A percentile compares a stretch with the other conserved stretches of the same genome.
Evolutionary conservation across 768 basidiomycete species (phyloP).

Genomic region (Auriscalpium microsporum): DNA sequence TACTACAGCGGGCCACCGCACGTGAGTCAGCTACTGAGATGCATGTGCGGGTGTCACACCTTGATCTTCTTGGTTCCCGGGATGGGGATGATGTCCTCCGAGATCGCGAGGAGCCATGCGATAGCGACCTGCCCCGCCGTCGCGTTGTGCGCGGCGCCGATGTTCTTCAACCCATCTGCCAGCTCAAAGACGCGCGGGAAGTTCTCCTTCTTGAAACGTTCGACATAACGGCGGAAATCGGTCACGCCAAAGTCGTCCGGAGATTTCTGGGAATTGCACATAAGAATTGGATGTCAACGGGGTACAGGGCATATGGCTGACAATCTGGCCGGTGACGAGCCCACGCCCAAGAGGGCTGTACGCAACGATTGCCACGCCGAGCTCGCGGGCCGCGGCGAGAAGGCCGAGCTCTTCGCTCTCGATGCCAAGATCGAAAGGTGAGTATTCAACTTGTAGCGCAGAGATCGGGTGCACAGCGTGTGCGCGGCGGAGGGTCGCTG

Average conservation of each 20-base stretch:
- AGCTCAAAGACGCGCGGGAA: conserved; percentile 38
- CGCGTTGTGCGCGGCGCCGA: conserved; percentile 30
- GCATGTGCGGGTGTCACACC: conserved; percentile 11
- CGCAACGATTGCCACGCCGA: conserved; percentile 27
- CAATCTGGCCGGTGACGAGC: conserved; percentile 22
- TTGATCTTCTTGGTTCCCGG: conserved; percentile 37
- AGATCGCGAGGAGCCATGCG: conserved; percentile 42
- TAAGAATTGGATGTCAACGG: background rate
- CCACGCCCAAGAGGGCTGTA: conserved; percentile 29
- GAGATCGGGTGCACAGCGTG: conserved; percentile 25
- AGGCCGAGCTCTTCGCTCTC: conserved; percentile 20
- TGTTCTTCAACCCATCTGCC: conserved; percentile 26
- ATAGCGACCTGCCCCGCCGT: conserved; percentile 40
- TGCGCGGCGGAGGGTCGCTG: conserved; percentile 24
- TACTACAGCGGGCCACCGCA: background rate
- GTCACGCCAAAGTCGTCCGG: conserved; percentile 22
- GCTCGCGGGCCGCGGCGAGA: conserved; percentile 22
- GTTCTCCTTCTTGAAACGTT: conserved; percentile 33
- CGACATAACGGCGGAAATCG: conserved; percentile 23
- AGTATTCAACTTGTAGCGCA: conserved; percentile 26
- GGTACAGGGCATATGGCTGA: conserved; percentile 2
- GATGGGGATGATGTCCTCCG: conserved; percentile 36
- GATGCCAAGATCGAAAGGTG: conserved; percentile 23
- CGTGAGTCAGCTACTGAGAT: background rate
- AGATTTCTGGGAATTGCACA: conserved; percentile 12